Evolutionary conservation across 192 early-diverging fungal species (phyloP).

Genomic region (Allomyces arbusculus): DNA sequence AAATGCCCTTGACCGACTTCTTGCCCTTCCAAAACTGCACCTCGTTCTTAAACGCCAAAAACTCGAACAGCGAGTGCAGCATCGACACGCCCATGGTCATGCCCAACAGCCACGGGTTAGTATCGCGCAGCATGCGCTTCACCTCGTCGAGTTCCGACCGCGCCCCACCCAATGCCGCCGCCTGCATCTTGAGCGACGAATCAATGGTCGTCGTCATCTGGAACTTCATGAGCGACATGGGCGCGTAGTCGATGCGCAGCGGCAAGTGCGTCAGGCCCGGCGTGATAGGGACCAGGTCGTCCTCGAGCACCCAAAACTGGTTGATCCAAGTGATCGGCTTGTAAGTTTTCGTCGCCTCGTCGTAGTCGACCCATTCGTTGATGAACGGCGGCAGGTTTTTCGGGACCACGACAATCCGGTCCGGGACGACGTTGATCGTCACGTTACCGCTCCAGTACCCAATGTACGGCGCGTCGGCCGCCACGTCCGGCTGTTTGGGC

Average conservation of each 20-base stretch:
- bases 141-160: slow-evolving; percentile 48
- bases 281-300: background rate
- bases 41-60: slow-evolving; percentile 80
- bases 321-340: slow-evolving; percentile 21
- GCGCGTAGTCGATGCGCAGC: slow-evolving; percentile 36
- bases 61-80: slow-evolving; percentile 70
- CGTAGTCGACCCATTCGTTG: background rate
- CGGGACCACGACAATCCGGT: slow-evolving; percentile 9
- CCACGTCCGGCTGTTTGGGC: background rate
- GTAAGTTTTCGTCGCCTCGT: slow-evolving; percentile 4
- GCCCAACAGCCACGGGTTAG: slow-evolving; percentile 60
- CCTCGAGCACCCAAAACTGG: slow-evolving; percentile 1
- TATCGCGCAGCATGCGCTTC: slow-evolving; percentile 78
- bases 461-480: background rate
- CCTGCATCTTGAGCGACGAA: slow-evolving; percentile 33
- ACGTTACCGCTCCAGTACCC: slow-evolving; percentile 5
- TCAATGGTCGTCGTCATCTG: slow-evolving; percentile 50
- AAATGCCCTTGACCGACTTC: slow-evolving; percentile 62
- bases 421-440: slow-evolving; percentile 6
- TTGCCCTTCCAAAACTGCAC: slow-evolving; percentile 57
- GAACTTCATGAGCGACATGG: slow-evolving; percentile 51
- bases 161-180: slow-evolving; percentile 29
- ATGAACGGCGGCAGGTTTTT: background rate
- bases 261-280: slow-evolving; percentile 27
- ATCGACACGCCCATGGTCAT: slow-evolving; percentile 57